A percentile compares a stretch with the other conserved stretches of the same genome.
These are phyloP conservation scores for Metschnikowia continentalis DNA, from an alignment of 805 yeast species.

Conservation along the genomic window DNA sequence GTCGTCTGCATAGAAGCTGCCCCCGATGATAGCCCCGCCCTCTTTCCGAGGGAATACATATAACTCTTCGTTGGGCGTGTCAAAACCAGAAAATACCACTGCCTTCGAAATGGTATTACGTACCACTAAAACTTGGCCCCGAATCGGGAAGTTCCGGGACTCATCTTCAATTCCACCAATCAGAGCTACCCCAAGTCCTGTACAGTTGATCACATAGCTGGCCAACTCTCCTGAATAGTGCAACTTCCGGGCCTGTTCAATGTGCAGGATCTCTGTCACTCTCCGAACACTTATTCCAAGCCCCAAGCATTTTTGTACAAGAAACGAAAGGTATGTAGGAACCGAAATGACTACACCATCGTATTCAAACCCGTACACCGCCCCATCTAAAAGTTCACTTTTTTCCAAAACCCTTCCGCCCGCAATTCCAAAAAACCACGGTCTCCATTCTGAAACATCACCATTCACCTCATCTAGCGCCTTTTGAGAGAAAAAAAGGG, in stretches of 20 bases:
- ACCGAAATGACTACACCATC: slow-evolving; percentile 59
- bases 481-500: slow-evolving; percentile 11
- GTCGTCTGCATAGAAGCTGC: slow-evolving; percentile 28
- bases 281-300: slow-evolving; percentile 49
- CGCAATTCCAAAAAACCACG: slow-evolving; percentile 49
- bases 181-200: slow-evolving; percentile 48
- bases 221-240: slow-evolving; percentile 25
- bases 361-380: slow-evolving; percentile 43
- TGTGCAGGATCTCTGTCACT: slow-evolving; percentile 31
- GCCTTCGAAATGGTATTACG: slow-evolving; percentile 35
- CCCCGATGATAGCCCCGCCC: slow-evolving; percentile 61
- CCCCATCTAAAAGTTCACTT: slow-evolving; percentile 39
- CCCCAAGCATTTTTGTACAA: slow-evolving; percentile 42
- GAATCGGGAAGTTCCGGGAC: slow-evolving; percentile 43
- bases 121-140: slow-evolving; percentile 56
- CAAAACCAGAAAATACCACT: slow-evolving; percentile 34
- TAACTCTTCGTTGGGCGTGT: slow-evolving; percentile 40
- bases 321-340: slow-evolving; percentile 50
- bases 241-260: slow-evolving; percentile 43
- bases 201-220: slow-evolving; percentile 51
- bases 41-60: slow-evolving; percentile 69
- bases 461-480: slow-evolving; percentile 11
- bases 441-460: slow-evolving; percentile 12
- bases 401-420: slow-evolving; percentile 30
- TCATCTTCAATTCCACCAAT: slow-evolving; percentile 45